These are phyloP conservation scores for Peterozyma toletana DNA, from an alignment of 805 yeast genomes.

Conservation along the genomic window DNA sequence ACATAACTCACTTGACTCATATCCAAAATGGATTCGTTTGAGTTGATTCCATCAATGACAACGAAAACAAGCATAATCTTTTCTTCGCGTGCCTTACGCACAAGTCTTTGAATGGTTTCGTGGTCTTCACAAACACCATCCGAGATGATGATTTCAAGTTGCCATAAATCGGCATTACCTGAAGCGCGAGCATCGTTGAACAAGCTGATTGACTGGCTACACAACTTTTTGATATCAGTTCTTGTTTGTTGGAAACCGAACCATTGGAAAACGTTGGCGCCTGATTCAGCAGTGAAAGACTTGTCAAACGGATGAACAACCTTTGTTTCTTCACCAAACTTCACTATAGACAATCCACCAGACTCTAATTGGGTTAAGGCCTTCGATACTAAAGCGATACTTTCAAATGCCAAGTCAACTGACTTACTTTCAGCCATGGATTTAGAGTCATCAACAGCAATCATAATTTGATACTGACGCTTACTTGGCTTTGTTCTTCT, in stretches of 20 bases:
- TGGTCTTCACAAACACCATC: conserved; percentile 99
- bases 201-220: conserved; percentile 62
- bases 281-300: conserved; percentile 79
- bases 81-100: conserved; percentile 86
- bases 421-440: conserved; percentile 94
- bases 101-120: conserved; percentile 70
- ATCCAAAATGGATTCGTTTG: conserved; percentile 82
- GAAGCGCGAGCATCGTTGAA: conserved; percentile 51
- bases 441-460: conserved; percentile 94
- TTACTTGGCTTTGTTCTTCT: conserved; percentile 96
- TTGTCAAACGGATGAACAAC: conserved; percentile 87
- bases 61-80: conserved; percentile 93
- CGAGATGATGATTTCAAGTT: conserved; percentile 82
- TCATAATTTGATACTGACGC: conserved; percentile 95
- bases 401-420: conserved; percentile 87
- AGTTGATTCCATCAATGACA: conserved; percentile 81
- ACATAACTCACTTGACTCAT: conserved; percentile 88
- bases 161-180: conserved; percentile 70
- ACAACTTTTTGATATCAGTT: conserved; percentile 76
- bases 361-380: conserved; percentile 92
- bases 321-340: conserved; percentile 79
- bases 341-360: conserved; percentile 84
- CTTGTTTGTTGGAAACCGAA: conserved; percentile 85
- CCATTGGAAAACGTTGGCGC: conserved; percentile 77
- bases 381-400: conserved; percentile 88